Conservation (phyloP, 495 filamentous ascomycete species). For the Penicillium salamii region DNA sequence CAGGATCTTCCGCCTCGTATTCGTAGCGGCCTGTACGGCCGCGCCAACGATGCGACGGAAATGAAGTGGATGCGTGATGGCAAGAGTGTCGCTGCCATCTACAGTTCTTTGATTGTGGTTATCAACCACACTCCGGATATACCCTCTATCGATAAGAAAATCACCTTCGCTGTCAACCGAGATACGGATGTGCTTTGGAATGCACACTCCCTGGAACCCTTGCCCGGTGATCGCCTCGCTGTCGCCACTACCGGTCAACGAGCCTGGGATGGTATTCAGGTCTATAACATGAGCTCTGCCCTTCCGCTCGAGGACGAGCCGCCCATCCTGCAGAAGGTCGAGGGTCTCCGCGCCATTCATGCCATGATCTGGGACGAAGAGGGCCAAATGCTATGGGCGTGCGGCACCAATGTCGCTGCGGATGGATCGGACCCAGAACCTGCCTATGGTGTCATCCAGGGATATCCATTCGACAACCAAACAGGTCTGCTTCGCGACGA, state of each 20-base stretch:
- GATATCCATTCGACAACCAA: conserved; percentile 20
- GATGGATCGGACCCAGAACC: conserved; percentile 26
- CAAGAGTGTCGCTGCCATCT: conserved; percentile 22
- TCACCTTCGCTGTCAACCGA: conserved; percentile 26
- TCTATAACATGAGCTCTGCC: conserved; percentile 23
- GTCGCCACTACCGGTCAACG: conserved; percentile 28
- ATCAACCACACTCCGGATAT: conserved; percentile 28
- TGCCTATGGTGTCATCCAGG: conserved; percentile 22
- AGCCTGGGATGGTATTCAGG: conserved; percentile 26
- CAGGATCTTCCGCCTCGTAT: conserved; percentile 18
- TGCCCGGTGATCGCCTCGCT: conserved; percentile 23
- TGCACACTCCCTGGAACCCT: conserved; percentile 24
- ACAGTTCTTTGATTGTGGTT: conserved; percentile 20
- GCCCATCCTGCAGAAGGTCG: conserved; percentile 26
- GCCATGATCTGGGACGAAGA: conserved; percentile 31
- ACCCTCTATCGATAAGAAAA: conserved; percentile 24
- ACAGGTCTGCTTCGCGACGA: conserved; percentile 19
- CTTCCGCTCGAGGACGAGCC: conserved; percentile 25
- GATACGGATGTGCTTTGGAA: conserved; percentile 23
- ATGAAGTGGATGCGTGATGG: conserved; percentile 28
- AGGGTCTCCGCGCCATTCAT: conserved; percentile 28
- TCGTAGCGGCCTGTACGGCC: conserved; percentile 16
- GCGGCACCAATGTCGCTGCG: conserved; percentile 26
- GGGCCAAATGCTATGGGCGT: conserved; percentile 26
- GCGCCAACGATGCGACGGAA: conserved; percentile 29